These are phyloP conservation scores for Aureobasidium pullulans DNA, from an alignment of 2,329 filamentous ascomycete species.

Conservation along the genomic window DNA sequence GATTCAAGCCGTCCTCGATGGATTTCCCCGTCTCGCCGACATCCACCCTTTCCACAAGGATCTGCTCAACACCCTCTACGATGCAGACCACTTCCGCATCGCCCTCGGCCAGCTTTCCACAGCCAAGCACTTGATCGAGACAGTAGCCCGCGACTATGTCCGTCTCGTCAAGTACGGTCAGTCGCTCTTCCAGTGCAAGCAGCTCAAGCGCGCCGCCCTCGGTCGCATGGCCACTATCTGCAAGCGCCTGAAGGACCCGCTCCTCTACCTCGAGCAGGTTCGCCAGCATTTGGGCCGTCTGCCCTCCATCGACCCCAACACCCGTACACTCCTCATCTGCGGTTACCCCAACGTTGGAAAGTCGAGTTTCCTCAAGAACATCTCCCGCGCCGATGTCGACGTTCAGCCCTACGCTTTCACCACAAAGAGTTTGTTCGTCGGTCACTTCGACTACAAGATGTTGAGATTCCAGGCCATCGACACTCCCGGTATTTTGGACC, in stretches of 20 bases:
- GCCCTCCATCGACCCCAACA: constrained; percentile 97
- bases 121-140: constrained; percentile 93
- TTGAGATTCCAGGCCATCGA: constrained; percentile 87
- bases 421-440: constrained; percentile 93
- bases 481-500: constrained; percentile 95
- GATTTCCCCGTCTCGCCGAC: constrained; percentile 85
- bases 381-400: constrained; percentile 91
- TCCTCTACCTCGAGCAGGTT: constrained; percentile 93
- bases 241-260: constrained; percentile 87
- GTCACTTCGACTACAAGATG: constrained; percentile 97
- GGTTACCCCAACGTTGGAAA: constrained; percentile 98
- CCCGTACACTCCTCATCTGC: constrained; percentile 88
- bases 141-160: constrained; percentile 91
- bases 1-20: constrained; percentile 80
- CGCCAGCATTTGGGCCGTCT: constrained; percentile 95
- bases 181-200: constrained; percentile 97
- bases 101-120: constrained; percentile 93
- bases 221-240: constrained; percentile 98
- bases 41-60: constrained; percentile 92
- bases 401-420: constrained; percentile 98
- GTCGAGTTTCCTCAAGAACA: constrained; percentile 86
- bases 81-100: constrained; percentile 96
- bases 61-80: constrained; percentile 94
- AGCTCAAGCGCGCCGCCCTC: constrained; percentile 90
- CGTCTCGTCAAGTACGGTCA: constrained; percentile 94